Percentiles rank a stretch among this genome's conserved stretches.
Evolutionary conservation across 75 land plant genomes (phyloP).

Genomic region (Sequoiadendron giganteum): DNA sequence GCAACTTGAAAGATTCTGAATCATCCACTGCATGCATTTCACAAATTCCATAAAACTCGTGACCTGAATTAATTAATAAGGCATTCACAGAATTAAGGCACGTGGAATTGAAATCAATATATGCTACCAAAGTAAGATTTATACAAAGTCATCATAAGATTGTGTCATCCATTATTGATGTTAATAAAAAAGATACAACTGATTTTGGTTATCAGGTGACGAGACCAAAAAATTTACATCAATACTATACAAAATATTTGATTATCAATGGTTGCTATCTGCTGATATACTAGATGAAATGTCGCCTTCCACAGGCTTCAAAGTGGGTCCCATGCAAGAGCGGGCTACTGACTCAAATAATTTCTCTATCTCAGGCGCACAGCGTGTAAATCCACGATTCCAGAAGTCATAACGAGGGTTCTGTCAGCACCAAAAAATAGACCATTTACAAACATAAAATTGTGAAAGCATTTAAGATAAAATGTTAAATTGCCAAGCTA

Average conservation of each 20-base stretch:
- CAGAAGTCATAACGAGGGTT: constrained; percentile 93
- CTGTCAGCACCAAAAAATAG: constrained; percentile 30
- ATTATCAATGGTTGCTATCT: constrained; percentile 13
- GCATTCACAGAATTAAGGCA: not conserved
- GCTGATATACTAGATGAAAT: constrained; percentile 37
- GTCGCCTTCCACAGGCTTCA: constrained; percentile 70
- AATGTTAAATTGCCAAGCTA: not conserved
- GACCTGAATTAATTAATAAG: too few species aligned
- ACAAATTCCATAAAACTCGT: too few species aligned
- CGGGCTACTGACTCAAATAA: constrained; percentile 92
- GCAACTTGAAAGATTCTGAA: not conserved
- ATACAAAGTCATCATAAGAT: not conserved
- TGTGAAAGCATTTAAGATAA: not conserved
- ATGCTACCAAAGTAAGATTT: not conserved
- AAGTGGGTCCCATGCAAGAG: constrained; percentile 79
- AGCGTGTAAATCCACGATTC: constrained; percentile 82
- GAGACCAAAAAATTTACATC: not conserved
- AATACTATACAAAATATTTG: not conserved
- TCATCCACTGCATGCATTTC: not conserved
- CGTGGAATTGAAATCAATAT: not conserved
- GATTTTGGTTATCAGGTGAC: not conserved
- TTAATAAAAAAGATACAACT: not conserved
- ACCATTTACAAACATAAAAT: not conserved
- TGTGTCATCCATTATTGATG: not conserved
- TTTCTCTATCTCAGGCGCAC: constrained; percentile 96